Conservation (phyloP, 768 basidiomycete species). For the Tricholoma sp. region DNA sequence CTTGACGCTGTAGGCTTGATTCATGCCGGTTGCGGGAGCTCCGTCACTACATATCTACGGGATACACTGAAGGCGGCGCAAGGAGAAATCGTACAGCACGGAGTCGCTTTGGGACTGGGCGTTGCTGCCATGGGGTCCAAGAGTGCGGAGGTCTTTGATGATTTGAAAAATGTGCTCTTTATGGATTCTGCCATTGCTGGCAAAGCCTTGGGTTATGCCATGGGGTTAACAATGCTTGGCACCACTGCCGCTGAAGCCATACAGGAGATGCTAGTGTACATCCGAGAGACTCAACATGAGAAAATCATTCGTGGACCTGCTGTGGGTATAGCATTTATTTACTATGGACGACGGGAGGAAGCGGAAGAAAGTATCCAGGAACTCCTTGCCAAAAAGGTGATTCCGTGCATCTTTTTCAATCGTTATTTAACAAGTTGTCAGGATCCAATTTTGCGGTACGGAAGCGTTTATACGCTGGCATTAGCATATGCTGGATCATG, state of each 20-base stretch:
- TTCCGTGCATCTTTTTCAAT: background rate
- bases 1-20: conserved; percentile 93
- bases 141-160: conserved; percentile 86
- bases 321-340: conserved; percentile 88
- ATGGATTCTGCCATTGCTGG: conserved; percentile 94
- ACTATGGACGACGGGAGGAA: conserved; percentile 89
- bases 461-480: conserved; percentile 95
- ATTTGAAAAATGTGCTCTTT: conserved; percentile 84
- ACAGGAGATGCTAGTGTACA: conserved; percentile 94
- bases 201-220: conserved; percentile 93
- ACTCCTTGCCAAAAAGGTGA: conserved; percentile 82
- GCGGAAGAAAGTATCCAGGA: conserved; percentile 80
- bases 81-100: conserved; percentile 92
- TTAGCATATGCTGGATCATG: conserved; percentile 96
- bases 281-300: conserved; percentile 96
- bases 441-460: conserved; percentile 97
- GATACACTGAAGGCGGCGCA: conserved; percentile 71
- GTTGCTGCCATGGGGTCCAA: conserved; percentile 93
- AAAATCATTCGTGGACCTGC: conserved; percentile 97
- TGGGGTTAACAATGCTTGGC: conserved; percentile 99
- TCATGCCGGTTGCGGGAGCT: conserved; percentile 84
- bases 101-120: conserved; percentile 95
- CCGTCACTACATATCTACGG: conserved; percentile 72
- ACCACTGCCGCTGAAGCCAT: conserved; percentile 75
- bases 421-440: conserved; percentile 25